These are phyloP conservation scores for Suhomyces maxii DNA, from an alignment of 1,139 yeast species.

Conservation along the genomic window DNA sequence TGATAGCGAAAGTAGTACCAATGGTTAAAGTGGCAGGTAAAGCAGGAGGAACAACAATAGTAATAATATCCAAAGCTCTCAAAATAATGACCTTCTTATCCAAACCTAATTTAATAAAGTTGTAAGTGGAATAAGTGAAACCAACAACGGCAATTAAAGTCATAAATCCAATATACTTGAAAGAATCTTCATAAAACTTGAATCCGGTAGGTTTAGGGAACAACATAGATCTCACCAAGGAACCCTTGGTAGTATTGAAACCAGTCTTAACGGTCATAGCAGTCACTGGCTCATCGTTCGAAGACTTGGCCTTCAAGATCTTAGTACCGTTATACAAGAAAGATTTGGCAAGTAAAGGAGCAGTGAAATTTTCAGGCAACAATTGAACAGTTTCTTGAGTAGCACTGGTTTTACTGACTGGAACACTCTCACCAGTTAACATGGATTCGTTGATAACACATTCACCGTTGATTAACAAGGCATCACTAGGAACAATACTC, in stretches of 20 bases:
- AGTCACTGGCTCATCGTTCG: constrained; percentile 69
- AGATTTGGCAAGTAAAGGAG: constrained; percentile 68
- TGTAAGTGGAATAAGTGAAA: constrained; percentile 77
- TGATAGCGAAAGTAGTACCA: constrained; percentile 90
- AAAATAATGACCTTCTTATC: constrained; percentile 69
- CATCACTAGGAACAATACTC: constrained; percentile 79
- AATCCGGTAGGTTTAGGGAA: constrained; percentile 95
- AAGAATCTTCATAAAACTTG: constrained; percentile 90
- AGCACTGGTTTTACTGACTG: constrained; percentile 80
- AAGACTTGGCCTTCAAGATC: constrained; percentile 73
- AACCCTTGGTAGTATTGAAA: constrained; percentile 94
- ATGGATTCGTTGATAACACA: constrained; percentile 93
- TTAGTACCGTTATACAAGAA: constrained; percentile 87
- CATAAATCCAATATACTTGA: constrained; percentile 95
- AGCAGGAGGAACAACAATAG: constrained; percentile 98
- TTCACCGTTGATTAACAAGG: constrained; percentile 83
- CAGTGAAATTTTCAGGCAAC: constrained; percentile 59
- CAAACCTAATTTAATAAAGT: constrained; percentile 75
- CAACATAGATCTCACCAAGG: constrained; percentile 88
- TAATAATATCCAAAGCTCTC: constrained; percentile 88
- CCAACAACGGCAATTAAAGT: constrained; percentile 81
- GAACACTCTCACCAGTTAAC: constrained; percentile 98
- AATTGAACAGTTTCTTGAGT: constrained; percentile 57
- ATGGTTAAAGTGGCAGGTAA: constrained; percentile 95
- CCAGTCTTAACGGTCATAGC: constrained; percentile 92